These are phyloP conservation scores for Pseudogymnoascus sp. DNA, from an alignment of 2,329 filamentous ascomycete species.

Conservation along the genomic window DNA sequence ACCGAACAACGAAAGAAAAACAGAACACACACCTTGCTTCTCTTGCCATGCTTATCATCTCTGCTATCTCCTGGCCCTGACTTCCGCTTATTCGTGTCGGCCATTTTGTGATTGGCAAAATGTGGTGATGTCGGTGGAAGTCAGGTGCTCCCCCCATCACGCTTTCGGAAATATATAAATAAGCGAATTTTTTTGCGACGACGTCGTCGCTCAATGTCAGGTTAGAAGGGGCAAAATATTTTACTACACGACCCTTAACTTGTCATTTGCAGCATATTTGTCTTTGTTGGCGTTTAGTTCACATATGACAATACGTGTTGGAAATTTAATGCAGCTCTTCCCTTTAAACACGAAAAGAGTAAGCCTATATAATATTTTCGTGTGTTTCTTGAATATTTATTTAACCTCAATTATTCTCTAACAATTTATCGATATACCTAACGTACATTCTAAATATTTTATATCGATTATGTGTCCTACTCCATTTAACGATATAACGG, in stretches of 20 bases:
- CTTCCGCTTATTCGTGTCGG: conserved; percentile 23
- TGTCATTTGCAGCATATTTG: background rate
- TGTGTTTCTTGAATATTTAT: background rate
- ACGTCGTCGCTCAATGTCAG: background rate
- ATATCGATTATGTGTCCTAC: background rate
- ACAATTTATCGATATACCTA: background rate
- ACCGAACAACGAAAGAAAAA: background rate
- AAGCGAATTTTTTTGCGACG: conserved; percentile 1
- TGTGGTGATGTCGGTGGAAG: background rate
- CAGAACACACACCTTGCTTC: conserved; percentile 22
- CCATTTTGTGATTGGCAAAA: conserved; percentile 14
- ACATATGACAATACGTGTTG: background rate
- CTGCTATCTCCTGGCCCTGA: conserved; percentile 14
- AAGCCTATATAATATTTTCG: background rate
- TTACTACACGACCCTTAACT: background rate
- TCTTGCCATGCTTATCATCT: conserved; percentile 19
- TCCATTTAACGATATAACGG: background rate
- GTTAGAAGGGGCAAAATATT: background rate
- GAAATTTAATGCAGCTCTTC: background rate
- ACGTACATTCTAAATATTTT: background rate
- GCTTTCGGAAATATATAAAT: background rate
- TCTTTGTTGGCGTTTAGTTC: background rate
- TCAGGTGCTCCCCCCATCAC: background rate
- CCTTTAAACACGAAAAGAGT: background rate
- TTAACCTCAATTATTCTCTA: background rate